Percentiles rank a stretch among this genome's conserved stretches.
Evolutionary conservation across 441 rosid species (phyloP).

Genomic region (Gossypium davidsonii): DNA sequence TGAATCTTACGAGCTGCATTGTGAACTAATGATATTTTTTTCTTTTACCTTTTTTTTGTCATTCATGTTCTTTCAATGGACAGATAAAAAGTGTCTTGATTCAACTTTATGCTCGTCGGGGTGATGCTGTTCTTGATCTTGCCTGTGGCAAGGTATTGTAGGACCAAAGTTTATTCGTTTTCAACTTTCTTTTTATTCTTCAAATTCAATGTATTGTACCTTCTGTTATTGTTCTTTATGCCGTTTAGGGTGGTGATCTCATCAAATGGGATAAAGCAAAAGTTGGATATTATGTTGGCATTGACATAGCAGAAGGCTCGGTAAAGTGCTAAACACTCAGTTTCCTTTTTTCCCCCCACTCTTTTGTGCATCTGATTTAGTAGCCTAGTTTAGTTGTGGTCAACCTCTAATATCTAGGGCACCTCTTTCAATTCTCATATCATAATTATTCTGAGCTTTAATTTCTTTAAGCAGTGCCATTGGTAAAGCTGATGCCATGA

Average conservation of each 20-base stretch:
- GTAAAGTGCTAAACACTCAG: constrained; percentile 33
- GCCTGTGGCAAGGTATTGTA: constrained; percentile 84
- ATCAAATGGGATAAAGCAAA: constrained; percentile 96
- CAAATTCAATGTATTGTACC: background rate
- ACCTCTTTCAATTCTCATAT: background rate
- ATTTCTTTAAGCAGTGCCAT: background rate
- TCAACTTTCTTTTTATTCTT: background rate
- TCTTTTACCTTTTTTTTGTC: background rate
- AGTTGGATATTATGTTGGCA: constrained; percentile 86
- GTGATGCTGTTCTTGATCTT: constrained; percentile 92
- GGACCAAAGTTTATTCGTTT: background rate
- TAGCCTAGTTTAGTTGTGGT: background rate
- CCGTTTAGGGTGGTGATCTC: constrained; percentile 82
- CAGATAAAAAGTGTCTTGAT: constrained; percentile 97
- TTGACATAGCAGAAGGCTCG: constrained; percentile 97
- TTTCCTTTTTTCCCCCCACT: background rate
- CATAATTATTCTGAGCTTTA: background rate
- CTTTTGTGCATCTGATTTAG: background rate
- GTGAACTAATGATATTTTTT: background rate
- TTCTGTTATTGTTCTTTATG: constrained; percentile 4
- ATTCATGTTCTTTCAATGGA: constrained; percentile 13
- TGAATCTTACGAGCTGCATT: constrained; percentile 5
- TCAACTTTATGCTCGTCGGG: constrained; percentile 79
- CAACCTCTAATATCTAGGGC: background rate
- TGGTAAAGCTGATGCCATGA: background rate